Evolutionary conservation across 257 asterid genomes (phyloP).

Genomic region (Plantago major): DNA sequence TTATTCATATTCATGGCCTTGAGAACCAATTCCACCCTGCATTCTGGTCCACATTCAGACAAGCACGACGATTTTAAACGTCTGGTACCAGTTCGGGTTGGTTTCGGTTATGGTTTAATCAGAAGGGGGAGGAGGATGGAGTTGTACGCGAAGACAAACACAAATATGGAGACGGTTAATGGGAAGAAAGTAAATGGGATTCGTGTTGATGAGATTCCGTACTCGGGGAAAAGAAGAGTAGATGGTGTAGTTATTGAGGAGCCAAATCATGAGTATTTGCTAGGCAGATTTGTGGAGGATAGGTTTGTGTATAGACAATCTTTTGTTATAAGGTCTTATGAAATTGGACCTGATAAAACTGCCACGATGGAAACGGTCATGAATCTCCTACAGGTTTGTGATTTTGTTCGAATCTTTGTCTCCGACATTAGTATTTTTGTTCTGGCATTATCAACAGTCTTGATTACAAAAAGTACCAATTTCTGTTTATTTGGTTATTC

Average conservation of each 20-base stretch:
- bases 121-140: slow-evolving; percentile 6
- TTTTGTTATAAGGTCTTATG: slow-evolving; percentile 81
- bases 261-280: slow-evolving; percentile 35
- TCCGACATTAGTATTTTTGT: neutral
- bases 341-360: slow-evolving; percentile 86
- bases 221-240: slow-evolving; percentile 16
- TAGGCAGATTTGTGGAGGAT: slow-evolving; percentile 58
- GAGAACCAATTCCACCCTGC: slow-evolving; percentile 9
- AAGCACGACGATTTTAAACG: neutral
- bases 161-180: slow-evolving; percentile 31
- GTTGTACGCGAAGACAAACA: slow-evolving; percentile 26
- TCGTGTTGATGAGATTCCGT: slow-evolving; percentile 28
- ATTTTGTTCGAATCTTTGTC: neutral
- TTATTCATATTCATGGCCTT: slow-evolving; percentile 19
- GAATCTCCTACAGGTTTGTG: slow-evolving; percentile 83
- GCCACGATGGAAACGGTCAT: slow-evolving; percentile 89
- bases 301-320: slow-evolving; percentile 63
- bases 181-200: slow-evolving; percentile 68
- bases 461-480: neutral
- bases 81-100: neutral
- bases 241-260: slow-evolving; percentile 13
- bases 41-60: neutral
- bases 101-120: neutral
- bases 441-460: too few species aligned
- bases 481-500: slow-evolving; percentile 22